Base-by-base conservation (phyloP, 208 protist genomes). In the Leishmania amazonensis region DNA sequence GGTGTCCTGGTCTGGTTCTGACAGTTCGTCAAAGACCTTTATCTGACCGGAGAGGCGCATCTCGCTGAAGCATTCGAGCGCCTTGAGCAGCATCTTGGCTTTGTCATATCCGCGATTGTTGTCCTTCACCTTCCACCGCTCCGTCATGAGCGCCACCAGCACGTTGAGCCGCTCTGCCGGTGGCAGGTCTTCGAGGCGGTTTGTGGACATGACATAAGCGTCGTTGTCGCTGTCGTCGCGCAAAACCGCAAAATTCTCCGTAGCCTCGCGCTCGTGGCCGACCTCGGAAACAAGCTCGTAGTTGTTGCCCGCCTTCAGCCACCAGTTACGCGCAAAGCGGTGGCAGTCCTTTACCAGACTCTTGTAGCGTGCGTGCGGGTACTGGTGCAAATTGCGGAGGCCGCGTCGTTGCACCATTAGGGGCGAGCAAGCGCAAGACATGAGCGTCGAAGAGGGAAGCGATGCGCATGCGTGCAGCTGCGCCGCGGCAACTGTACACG, bases 21-120 rank as follows among this genome's bases (percentile, higher is more conserved):
- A 85, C 2, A 98, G 87, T 38, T 83, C 85, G 28, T 88, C 85
- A 75, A 96, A 98, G 13, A 79, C 75, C 8, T 86, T 90, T 62
- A 96, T 92, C 67, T 93, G 87, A 1, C 86, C 88, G 24, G 81
- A 71, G 3, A 89, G 78, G 19, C 89, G 87, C 95, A 98, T 92
- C 87, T 98, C 95, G 53, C 90, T 95, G 85, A 98, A 98, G 85
- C 95, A 98, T 85, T 98, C 93, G 42, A 96, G 80, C 45, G 93
- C 93, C 62, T 95, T 81, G 21, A 98, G 87, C 11, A 96, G 76
- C 72, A 98, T 72, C 78, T 92, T 95, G 15, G 92, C 91, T 86
- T 96, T 96, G 86, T 98, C 95, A 73, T 93, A 95, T n/a, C 95
- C 93, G 31, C 95, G 89, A 76, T 96, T 94, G 75, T 79, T 85